Evolutionary conservation across 805 yeast genomes (phyloP).

Genomic region (Pichia eremophila): DNA sequence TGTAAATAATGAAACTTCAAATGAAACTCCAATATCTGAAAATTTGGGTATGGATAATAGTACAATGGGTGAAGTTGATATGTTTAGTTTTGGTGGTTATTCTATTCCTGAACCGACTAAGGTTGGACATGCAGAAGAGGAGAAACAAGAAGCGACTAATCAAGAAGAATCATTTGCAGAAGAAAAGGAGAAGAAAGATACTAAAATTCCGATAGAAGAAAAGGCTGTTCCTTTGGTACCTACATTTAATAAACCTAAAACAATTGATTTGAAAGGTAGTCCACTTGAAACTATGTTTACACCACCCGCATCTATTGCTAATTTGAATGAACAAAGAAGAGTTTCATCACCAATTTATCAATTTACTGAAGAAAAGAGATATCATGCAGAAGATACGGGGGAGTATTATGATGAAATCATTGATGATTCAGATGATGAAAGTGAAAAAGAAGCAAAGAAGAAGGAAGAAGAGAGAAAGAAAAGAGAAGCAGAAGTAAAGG

Average conservation of each 20-base stretch:
- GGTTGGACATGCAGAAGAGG: background rate
- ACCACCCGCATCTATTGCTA: conserved; percentile 14
- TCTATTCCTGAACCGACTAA: conserved; percentile 14
- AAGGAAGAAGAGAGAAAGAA: conserved; percentile 21
- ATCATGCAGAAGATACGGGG: conserved; percentile 23
- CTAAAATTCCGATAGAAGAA: background rate
- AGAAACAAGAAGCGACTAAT: background rate
- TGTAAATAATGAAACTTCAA: background rate
- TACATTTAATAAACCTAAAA: background rate
- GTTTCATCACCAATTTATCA: conserved; percentile 17
- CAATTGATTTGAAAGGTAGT: background rate
- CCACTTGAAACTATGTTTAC: conserved; percentile 21
- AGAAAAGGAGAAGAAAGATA: background rate
- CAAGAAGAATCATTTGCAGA: background rate
- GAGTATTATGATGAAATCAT: conserved; percentile 24
- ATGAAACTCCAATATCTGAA: too few species aligned
- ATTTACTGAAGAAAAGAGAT: conserved; percentile 20
- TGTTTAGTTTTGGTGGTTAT: conserved; percentile 27
- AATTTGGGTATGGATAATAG: background rate
- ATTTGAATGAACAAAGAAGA: background rate
- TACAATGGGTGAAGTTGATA: conserved; percentile 14
- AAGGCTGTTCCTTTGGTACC: background rate
- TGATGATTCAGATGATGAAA: conserved; percentile 32
- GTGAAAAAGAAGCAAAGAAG: conserved; percentile 22
- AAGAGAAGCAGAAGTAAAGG: conserved; percentile 35